Base-by-base conservation (phyloP, 2,329 filamentous ascomycete genomes). In the Juglanconis juglandina region DNA sequence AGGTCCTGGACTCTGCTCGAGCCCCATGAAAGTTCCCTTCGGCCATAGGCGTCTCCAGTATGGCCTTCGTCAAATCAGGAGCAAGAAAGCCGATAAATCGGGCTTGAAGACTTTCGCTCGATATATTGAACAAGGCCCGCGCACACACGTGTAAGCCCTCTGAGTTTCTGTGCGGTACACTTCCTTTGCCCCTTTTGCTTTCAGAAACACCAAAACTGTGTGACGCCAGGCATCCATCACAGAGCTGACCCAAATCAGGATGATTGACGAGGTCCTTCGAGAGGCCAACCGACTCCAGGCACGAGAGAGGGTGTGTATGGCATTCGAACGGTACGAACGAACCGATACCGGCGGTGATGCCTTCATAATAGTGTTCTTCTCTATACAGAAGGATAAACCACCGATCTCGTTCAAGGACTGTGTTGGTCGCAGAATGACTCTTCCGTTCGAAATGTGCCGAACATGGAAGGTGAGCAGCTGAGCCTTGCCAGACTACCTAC, bases 31-130 rank as follows among this genome's bases (percentile, higher is more conserved):
- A 48, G 30, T 62, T 1, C 60, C 60, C 0, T 62, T 59, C n/a
- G 60, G 60, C 7, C 60, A 62, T 35, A 53, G 41, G 30, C 60
- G 60, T 10, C 60, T 62, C 5, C 47, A 53, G 4, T 55, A 55
- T 14, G 60, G 60, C 5, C 56, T 62, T 10, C 46, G 32, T 9
- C 51, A 46, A 46, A n/a, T 54, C 30, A 34, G 17, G 9, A 51
- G 33, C n/a, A 46, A 17, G 34, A 34, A 30, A 13, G 8, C 13
- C 8, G 10, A 8, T 6, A 9, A 17, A 3, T 3, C 10, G 24
- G 30, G 32, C 24, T 10, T 10, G 5, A 37, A 47, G 8, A 62
- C 52, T 0, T 62, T 53, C 41, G 13, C 35, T 17, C 52, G 56
- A n/a, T 62, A 59, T 14, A 30, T 62, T 2, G 41, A 17, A 3